Evolutionary conservation across 2,329 filamentous ascomycete species (phyloP).

Genomic region (Fusarium domesticum): DNA sequence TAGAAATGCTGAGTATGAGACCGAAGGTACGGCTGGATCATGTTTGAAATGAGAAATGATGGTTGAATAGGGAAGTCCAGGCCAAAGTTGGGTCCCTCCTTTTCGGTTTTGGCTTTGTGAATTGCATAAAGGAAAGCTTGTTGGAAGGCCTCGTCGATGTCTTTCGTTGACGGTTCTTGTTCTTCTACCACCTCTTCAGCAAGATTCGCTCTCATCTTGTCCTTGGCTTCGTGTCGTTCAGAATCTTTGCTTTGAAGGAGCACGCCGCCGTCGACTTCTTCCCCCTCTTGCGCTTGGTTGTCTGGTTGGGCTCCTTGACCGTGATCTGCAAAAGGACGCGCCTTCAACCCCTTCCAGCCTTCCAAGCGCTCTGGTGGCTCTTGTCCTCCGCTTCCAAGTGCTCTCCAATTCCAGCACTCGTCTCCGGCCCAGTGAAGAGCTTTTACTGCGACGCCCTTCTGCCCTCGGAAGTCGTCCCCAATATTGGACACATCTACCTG

Average conservation of each 20-base stretch:
- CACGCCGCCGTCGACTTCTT: neutral
- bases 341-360: constrained; percentile 16
- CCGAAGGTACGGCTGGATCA: constrained; percentile 23
- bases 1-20: constrained; percentile 18
- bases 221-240: neutral
- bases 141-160: constrained; percentile 17
- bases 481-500: constrained; percentile 17
- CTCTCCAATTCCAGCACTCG: constrained; percentile 24
- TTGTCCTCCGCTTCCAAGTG: constrained; percentile 20
- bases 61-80: constrained; percentile 22
- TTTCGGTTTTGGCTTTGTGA: constrained; percentile 18
- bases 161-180: constrained; percentile 20
- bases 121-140: constrained; percentile 22
- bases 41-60: constrained; percentile 23
- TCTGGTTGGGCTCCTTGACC: constrained; percentile 3
- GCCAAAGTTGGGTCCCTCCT: constrained; percentile 13
- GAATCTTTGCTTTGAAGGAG: neutral
- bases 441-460: constrained; percentile 22
- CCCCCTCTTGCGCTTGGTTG: neutral
- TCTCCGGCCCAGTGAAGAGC: constrained; percentile 23
- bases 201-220: neutral
- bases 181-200: constrained; percentile 5
- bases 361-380: constrained; percentile 15
- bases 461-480: constrained; percentile 12
- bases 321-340: neutral